phyloP scores from a whole-genome alignment of 1,284 basidiomycete genomes.

The Wallemia ichthyophaga region DNA sequence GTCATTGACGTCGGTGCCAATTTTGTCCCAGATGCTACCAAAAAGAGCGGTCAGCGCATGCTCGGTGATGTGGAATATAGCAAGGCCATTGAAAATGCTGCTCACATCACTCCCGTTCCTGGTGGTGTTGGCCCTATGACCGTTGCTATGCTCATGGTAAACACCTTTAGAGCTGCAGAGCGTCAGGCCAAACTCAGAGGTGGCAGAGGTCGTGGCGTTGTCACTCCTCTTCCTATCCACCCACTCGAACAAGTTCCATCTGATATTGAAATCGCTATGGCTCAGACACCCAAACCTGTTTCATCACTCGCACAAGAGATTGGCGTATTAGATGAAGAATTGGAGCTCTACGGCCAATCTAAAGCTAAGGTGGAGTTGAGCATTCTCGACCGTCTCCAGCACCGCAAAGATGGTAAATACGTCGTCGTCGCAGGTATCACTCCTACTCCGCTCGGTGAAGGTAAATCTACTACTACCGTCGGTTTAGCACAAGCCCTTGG shows the following conservation, averaged over 20 bases:
- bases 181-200: conserved; percentile 32
- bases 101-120: conserved; percentile 84
- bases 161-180: conserved; percentile 61
- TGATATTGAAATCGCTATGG: conserved; percentile 87
- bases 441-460: conserved; percentile 88
- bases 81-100: conserved; percentile 43
- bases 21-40: conserved; percentile 63
- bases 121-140: conserved; percentile 99
- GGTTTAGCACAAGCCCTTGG: conserved; percentile 89
- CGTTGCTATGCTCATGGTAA: conserved; percentile 92
- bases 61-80: conserved; percentile 86
- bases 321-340: conserved; percentile 53
- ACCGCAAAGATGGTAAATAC: conserved; percentile 83
- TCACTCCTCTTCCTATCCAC: conserved; percentile 50
- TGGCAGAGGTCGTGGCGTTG: conserved; percentile 27
- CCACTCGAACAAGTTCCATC: conserved; percentile 58
- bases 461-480: conserved; percentile 95
- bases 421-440: conserved; percentile 93
- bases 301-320: conserved; percentile 61
- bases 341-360: conserved; percentile 83
- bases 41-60: conserved; percentile 82
- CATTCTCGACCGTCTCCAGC: conserved; percentile 52
- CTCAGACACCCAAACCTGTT: conserved; percentile 76
- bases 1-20: conserved; percentile 97
- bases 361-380: conserved; percentile 91